phyloP scores from a whole-genome alignment of 2,329 filamentous ascomycete species.

The Onygenales sp. region DNA sequence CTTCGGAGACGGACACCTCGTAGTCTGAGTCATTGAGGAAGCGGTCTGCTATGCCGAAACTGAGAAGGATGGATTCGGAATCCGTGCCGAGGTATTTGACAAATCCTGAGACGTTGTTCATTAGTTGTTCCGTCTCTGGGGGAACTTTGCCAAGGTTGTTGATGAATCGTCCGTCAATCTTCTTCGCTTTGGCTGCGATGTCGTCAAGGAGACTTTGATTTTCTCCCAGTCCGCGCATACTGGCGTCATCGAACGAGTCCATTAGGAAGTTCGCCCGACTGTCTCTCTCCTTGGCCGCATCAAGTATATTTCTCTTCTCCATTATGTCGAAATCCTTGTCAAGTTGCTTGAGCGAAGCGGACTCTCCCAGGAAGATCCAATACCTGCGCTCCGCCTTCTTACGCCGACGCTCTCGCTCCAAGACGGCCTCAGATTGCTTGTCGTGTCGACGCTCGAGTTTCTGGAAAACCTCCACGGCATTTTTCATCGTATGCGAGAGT shows the following conservation, averaged over 20 bases:
- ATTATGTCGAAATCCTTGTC: slow-evolving; percentile 41
- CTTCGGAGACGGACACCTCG: slow-evolving; percentile 45
- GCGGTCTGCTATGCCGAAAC: slow-evolving; percentile 41
- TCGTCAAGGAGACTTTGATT: slow-evolving; percentile 44
- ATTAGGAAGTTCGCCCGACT: slow-evolving; percentile 42
- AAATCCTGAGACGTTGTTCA: slow-evolving; percentile 30
- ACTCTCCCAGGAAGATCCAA: slow-evolving; percentile 43
- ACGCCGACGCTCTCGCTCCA: slow-evolving; percentile 45
- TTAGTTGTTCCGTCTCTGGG: slow-evolving; percentile 24
- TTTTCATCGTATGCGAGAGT: slow-evolving; percentile 35
- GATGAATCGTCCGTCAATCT: slow-evolving; percentile 25
- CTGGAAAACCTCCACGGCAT: slow-evolving; percentile 36
- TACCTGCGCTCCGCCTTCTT: slow-evolving; percentile 46
- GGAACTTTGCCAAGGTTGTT: slow-evolving; percentile 24
- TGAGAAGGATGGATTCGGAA: slow-evolving; percentile 37
- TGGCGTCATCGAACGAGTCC: slow-evolving; percentile 41
- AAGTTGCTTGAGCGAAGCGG: slow-evolving; percentile 40
- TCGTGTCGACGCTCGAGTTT: slow-evolving; percentile 42
- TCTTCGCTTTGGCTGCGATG: slow-evolving; percentile 34
- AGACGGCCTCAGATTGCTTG: slow-evolving; percentile 39
- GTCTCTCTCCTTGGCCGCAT: slow-evolving; percentile 41
- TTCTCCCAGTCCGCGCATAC: slow-evolving; percentile 40
- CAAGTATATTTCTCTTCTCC: slow-evolving; percentile 41
- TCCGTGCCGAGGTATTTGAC: slow-evolving; percentile 32
- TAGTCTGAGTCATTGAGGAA: slow-evolving; percentile 44